A percentile compares a stretch with the other conserved stretches of the same genome.
Conservation (phyloP, 2,329 filamentous ascomycete species). For the Hysterium pulicare region DNA sequence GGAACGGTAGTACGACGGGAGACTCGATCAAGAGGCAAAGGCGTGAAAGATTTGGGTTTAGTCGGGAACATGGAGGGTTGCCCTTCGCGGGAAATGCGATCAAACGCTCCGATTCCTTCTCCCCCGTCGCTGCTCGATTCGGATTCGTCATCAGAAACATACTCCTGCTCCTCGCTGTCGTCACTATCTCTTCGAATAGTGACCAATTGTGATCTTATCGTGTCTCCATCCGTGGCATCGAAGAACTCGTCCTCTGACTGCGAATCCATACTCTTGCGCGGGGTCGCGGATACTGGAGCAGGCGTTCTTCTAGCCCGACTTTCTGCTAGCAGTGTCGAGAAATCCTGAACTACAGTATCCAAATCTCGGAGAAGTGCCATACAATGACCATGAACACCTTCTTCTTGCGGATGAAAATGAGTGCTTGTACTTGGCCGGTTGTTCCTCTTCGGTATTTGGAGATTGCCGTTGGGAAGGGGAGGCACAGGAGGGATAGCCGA, state of each 20-base stretch:
- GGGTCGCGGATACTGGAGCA: conserved; percentile 41
- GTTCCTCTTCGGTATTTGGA: conserved; percentile 36
- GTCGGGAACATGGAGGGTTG: conserved; percentile 63
- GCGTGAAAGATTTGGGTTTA: conserved; percentile 71
- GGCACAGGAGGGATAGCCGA: conserved; percentile 32
- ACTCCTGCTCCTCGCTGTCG: conserved; percentile 56
- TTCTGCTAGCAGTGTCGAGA: conserved; percentile 70
- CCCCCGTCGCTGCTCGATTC: conserved; percentile 62
- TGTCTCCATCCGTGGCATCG: conserved; percentile 68
- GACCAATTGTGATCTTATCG: conserved; percentile 60
- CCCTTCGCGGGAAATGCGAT: conserved; percentile 29
- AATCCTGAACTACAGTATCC: conserved; percentile 78
- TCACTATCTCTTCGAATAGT: conserved; percentile 72
- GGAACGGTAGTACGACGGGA: conserved; percentile 68
- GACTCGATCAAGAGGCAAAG: conserved; percentile 70
- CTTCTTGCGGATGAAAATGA: conserved; percentile 54
- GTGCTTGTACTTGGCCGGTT: conserved; percentile 17
- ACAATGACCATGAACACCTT: conserved; percentile 75
- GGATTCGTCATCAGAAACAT: conserved; percentile 53
- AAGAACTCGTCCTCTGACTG: conserved; percentile 87
- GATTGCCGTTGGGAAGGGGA: conserved; percentile 32
- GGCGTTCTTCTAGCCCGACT: conserved; percentile 72
- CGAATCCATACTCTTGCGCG: conserved; percentile 74
- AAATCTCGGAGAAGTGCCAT: conserved; percentile 79
- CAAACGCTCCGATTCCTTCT: conserved; percentile 45